Percentiles rank a stretch among this genome's conserved stretches.
Evolutionary conservation across 495 filamentous ascomycete genomes (phyloP).

Genomic region (Saxispiralis lemnorum): DNA sequence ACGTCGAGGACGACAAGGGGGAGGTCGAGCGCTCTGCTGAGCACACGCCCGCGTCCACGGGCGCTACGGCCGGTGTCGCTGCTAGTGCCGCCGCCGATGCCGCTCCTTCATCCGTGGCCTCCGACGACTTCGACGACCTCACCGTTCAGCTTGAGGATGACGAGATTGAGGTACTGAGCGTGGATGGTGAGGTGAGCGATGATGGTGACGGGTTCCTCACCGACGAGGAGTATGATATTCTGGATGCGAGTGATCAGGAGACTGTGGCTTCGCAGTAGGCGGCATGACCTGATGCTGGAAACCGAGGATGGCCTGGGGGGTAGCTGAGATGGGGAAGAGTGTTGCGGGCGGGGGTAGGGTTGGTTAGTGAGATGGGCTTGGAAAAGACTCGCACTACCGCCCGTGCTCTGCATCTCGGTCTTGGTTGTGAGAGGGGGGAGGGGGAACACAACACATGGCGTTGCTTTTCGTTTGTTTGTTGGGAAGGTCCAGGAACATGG

Average conservation of each 20-base stretch:
- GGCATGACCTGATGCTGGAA: no score
- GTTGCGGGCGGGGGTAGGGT: no score
- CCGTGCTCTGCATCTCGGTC: no score
- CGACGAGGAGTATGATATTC: slow-evolving; percentile 93
- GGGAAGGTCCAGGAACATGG: no score
- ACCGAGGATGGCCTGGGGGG: no score
- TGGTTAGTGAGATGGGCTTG: no score
- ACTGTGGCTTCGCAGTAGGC: slow-evolving; percentile 11
- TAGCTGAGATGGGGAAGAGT: no score
- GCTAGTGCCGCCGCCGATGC: slow-evolving; percentile 1
- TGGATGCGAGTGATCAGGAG: slow-evolving; percentile 90
- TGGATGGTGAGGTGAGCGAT: slow-evolving; percentile 34
- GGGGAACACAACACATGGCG: no score
- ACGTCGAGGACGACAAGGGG: slow-evolving; percentile 23
- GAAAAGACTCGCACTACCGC: no score
- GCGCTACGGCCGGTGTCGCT: neutral
- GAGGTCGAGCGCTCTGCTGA: slow-evolving; percentile 10
- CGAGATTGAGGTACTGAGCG: slow-evolving; percentile 43
- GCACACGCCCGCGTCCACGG: neutral
- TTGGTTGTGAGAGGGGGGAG: no score
- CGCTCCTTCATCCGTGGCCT: slow-evolving; percentile 6
- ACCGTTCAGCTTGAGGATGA: slow-evolving; percentile 31
- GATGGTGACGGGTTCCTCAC: slow-evolving; percentile 61
- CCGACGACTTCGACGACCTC: slow-evolving; percentile 31
- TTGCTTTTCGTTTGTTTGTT: no score